Evolutionary conservation across 2,329 filamentous ascomycete genomes (phyloP).

Genomic region (Phaeoacremonium minimum): DNA sequence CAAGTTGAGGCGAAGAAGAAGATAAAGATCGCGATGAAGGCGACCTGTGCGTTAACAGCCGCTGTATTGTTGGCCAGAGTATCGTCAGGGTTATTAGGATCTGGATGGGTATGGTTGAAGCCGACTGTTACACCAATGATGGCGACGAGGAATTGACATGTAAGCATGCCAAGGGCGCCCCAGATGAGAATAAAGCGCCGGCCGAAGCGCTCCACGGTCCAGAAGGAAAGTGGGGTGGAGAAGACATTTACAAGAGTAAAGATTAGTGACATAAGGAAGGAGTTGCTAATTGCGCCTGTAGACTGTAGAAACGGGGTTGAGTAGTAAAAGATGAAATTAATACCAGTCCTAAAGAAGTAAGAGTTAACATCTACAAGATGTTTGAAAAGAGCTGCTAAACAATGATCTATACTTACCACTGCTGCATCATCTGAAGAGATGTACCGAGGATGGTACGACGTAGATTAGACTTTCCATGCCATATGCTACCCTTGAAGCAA

Average conservation of each 20-base stretch:
- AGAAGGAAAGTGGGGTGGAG: slow-evolving; percentile 86
- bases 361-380: slow-evolving; percentile 1
- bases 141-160: slow-evolving; percentile 84
- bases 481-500: slow-evolving; percentile 63
- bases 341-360: slow-evolving; percentile 59
- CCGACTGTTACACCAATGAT: slow-evolving; percentile 66
- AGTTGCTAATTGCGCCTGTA: slow-evolving; percentile 69
- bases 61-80: slow-evolving; percentile 46
- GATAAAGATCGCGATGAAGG: slow-evolving; percentile 90
- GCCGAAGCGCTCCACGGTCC: slow-evolving; percentile 75
- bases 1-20: slow-evolving; percentile 89
- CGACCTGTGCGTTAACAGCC: slow-evolving; percentile 68
- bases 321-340: slow-evolving; percentile 92
- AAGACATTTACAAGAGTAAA: slow-evolving; percentile 84
- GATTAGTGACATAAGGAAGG: slow-evolving; percentile 79
- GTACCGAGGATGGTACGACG: slow-evolving; percentile 69
- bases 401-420: slow-evolving; percentile 37
- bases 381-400: neutral
- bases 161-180: slow-evolving; percentile 76
- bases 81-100: slow-evolving; percentile 34
- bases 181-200: slow-evolving; percentile 75
- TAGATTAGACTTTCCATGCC: slow-evolving; percentile 60
- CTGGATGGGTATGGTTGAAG: slow-evolving; percentile 41
- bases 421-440: slow-evolving; percentile 77
- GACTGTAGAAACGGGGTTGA: slow-evolving; percentile 81